Evolutionary conservation across 208 protist species (phyloP).

Genomic region (Leishmania lainsoni): DNA sequence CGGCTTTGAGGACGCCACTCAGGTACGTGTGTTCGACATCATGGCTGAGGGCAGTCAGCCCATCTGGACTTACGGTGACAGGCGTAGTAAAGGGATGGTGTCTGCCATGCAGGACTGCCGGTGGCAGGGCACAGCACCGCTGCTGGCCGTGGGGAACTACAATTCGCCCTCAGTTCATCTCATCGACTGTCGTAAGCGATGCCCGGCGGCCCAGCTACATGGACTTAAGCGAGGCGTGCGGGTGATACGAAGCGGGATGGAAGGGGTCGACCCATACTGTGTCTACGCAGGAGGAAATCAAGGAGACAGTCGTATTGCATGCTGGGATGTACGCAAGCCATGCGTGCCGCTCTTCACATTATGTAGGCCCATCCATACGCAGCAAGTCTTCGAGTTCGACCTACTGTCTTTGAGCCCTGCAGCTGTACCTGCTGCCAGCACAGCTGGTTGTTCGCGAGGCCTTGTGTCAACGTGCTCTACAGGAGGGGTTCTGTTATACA

Average conservation of each 20-base stretch:
- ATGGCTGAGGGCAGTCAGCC: slow-evolving; percentile 45
- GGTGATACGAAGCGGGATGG: slow-evolving; percentile 24
- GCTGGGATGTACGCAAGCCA: slow-evolving; percentile 70
- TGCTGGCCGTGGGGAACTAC: slow-evolving; percentile 58
- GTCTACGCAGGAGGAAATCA: slow-evolving; percentile 30
- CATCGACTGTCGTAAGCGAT: slow-evolving; percentile 58
- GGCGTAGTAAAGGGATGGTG: slow-evolving; percentile 18
- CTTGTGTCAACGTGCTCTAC: slow-evolving; percentile 53
- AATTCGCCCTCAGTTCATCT: slow-evolving; percentile 59
- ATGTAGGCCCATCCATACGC: slow-evolving; percentile 36
- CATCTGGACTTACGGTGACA: slow-evolving; percentile 47
- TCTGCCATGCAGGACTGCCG: slow-evolving; percentile 44
- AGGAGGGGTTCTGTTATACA: slow-evolving; percentile 51
- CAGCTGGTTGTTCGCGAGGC: not conserved
- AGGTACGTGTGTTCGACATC: slow-evolving; percentile 78
- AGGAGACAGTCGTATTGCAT: slow-evolving; percentile 53
- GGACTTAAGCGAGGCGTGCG: slow-evolving; percentile 26
- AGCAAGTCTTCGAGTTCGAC: slow-evolving; percentile 56
- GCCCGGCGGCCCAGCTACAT: slow-evolving; percentile 51
- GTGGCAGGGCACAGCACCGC: slow-evolving; percentile 9
- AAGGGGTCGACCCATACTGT: slow-evolving; percentile 21
- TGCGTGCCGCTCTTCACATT: slow-evolving; percentile 32
- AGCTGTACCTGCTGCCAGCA: not conserved
- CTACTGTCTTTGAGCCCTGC: slow-evolving; percentile 19
- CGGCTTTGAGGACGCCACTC: slow-evolving; percentile 54